Percentiles rank a stretch among this genome's conserved stretches.
Conservation (phyloP, 495 filamentous ascomycete species). For the Xylaria acuta region DNA sequence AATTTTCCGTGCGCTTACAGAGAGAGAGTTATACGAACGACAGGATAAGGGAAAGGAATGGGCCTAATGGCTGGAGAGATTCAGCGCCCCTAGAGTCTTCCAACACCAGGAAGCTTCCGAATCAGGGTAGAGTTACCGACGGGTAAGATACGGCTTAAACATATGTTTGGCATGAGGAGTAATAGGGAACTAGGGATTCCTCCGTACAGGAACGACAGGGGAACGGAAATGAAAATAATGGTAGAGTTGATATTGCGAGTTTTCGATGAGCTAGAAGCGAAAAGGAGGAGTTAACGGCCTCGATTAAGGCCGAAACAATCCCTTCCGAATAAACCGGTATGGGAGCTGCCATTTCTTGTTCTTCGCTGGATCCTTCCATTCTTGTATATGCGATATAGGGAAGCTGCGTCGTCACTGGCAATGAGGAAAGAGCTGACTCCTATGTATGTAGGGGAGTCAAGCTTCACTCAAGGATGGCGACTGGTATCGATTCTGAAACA, state of each 20-base stretch:
- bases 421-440: constrained; percentile 11
- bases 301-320: background rate
- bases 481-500: background rate
- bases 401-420: background rate
- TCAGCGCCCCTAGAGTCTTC: background rate
- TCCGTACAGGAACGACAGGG: background rate
- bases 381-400: background rate
- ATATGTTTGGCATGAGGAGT: background rate
- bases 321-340: background rate
- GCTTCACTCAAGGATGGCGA: background rate
- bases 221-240: background rate
- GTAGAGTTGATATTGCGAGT: background rate
- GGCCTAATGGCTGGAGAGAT: background rate
- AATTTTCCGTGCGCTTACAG: background rate
- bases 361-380: constrained; percentile 2
- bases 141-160: background rate
- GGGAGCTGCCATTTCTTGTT: background rate
- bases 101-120: background rate
- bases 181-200: constrained; percentile 15
- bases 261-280: background rate
- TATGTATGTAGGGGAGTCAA: background rate
- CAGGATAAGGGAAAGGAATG: background rate
- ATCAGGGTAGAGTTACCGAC: background rate
- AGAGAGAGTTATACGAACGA: background rate
- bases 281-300: background rate